Base-by-base conservation (phyloP, 2,329 filamentous ascomycete species). In the Aspergillus clavatus region DNA sequence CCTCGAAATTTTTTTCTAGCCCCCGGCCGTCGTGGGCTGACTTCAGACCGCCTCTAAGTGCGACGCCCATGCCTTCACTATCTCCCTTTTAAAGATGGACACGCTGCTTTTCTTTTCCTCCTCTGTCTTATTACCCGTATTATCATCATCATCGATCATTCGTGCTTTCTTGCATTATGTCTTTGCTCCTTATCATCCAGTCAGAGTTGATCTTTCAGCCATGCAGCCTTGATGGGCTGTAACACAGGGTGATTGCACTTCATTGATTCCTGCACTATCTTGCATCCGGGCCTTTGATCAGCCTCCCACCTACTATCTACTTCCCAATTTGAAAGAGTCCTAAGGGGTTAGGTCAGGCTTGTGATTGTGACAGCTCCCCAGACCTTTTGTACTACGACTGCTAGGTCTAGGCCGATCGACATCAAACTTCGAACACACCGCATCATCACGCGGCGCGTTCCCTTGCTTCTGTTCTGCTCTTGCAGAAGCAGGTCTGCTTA, bases 211-310 rank as follows among this genome's bases (percentile, higher is more conserved):
- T 43, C 33, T 26, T 53, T 39, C 38, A 40, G 43, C 50, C 55
- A 57, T 57, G 55, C 55, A 51, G 45, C 46, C 42, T 43, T 51
- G 45, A 51, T 41, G 44, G 51, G 43, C 49, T 44, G 43, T 50
- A 50, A 48, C 36, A 46, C 50, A 38, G 23, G 37, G 43, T 42
- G 45, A 47, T 40, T 46, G 46, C 31, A 43, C 47, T 27, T 47
- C 29, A 39, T 50, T 38, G 39, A 42, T 42, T 26, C 31, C 53
- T 43, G 48, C 47, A 48, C 26, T 35, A 7, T 12, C 33, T 43
- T 29, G 23, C 38, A 24, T 10, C 40, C 24, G 4, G 23, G n/a
- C 6, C 26, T 11, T 37, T 43, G 31, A 35, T 26, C 38, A 35
- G 21, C 26, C 21, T 40, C 21, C 39, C 23, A 16, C 23, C 24